Percentiles rank a stretch among this genome's conserved stretches.
Evolutionary conservation across 345 rosid genomes (phyloP).

Genomic region (Arabidopsis thaliana): TAIR10.1 NC_003070.9:1084501-1085000

Average conservation of each 20-base stretch:
- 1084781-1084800: neutral
- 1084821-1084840: neutral
- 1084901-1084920: neutral
- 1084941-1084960: neutral
- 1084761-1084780: no score
- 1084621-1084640: neutral
- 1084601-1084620: constrained; percentile 6
- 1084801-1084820: neutral
- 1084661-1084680: neutral
- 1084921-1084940: neutral
- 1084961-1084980: no score
- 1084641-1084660: neutral
- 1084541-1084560: no score
- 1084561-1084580: neutral
- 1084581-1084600: neutral
- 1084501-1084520: no score
- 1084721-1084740: neutral
- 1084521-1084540: no score
- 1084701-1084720: neutral
- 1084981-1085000: no score
- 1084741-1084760: no score
- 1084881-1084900: neutral
- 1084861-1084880: neutral
- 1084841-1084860: constrained; percentile 3
- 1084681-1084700: neutral